Evolutionary conservation across 192 early-diverging fungal species (phyloP).

Genomic region (Podila verticillata): DNA sequence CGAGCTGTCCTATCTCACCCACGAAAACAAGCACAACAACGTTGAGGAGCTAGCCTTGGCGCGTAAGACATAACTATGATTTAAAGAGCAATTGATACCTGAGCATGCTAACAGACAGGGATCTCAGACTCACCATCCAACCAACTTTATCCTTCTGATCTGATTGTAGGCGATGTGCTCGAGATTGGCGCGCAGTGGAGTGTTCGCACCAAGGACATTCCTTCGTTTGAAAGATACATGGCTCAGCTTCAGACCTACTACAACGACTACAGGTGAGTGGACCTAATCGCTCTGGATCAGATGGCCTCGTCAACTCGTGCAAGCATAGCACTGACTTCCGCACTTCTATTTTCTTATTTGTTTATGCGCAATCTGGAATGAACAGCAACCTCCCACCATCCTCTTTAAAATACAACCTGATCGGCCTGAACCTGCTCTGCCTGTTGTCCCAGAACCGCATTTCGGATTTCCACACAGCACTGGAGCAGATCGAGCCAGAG

Average conservation of each 20-base stretch:
- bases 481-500: constrained; percentile 89
- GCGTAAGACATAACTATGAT: constrained; percentile 24
- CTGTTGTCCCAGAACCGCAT: constrained; percentile 94
- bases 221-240: constrained; percentile 95
- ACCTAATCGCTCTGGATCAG: neutral
- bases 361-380: neutral
- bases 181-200: constrained; percentile 93
- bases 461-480: constrained; percentile 98
- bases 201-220: constrained; percentile 87
- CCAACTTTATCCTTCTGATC: neutral
- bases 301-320: constrained; percentile 5
- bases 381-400: constrained; percentile 72
- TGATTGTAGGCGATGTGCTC: constrained; percentile 76
- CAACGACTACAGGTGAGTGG: constrained; percentile 74
- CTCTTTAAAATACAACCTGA: constrained; percentile 84
- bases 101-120: too few relatives aligned
- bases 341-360: neutral
- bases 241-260: constrained; percentile 92
- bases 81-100: neutral
- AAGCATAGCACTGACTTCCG: neutral
- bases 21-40: constrained; percentile 48
- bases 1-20: constrained; percentile 58
- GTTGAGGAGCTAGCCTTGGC: constrained; percentile 52
- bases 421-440: constrained; percentile 93
- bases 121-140: neutral